Evolutionary conservation across 257 asterid genomes (phyloP).

Genomic region (Rehmannia glutinosa): DNA sequence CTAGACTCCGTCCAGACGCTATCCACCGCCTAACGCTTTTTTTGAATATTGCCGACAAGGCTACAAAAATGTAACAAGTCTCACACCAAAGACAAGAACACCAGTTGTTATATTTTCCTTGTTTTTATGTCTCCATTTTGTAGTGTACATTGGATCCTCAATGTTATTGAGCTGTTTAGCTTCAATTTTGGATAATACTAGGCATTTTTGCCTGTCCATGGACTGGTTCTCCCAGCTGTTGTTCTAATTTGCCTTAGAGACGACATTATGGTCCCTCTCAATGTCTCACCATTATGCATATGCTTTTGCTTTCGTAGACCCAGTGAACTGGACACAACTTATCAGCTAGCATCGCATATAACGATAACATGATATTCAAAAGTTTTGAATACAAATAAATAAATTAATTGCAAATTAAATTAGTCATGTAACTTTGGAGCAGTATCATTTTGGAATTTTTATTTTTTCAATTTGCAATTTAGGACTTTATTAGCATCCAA

Average conservation of each 20-base stretch:
- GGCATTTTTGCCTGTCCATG: constrained; percentile 2
- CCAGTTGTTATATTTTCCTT: constrained; percentile 3
- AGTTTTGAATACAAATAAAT: not conserved
- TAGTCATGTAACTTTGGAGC: too few relatives aligned
- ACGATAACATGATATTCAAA: not conserved
- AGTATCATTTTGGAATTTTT: too few relatives aligned
- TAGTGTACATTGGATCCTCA: not conserved
- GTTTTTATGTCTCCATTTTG: constrained; percentile 16
- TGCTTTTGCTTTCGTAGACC: constrained; percentile 12
- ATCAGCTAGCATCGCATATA: not conserved
- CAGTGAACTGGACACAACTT: not conserved
- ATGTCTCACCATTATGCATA: constrained; percentile 18
- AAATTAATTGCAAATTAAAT: too few relatives aligned
- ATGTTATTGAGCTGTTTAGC: constrained; percentile 11
- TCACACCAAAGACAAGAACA: constrained; percentile 16
- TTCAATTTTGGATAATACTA: not conserved
- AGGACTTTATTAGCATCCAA: too few relatives aligned
- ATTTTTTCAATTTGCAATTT: too few relatives aligned
- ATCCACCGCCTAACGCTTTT: too few relatives aligned
- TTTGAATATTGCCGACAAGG: too few relatives aligned
- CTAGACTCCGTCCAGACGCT: too few relatives aligned
- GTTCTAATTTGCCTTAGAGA: not conserved
- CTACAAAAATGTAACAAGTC: constrained; percentile 13
- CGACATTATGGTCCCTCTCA: constrained; percentile 34
- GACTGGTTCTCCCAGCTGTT: not conserved